These are phyloP conservation scores for Parasarocladium wereldwijsianum DNA, from an alignment of 2,329 filamentous ascomycete species.

Conservation along the genomic window DNA sequence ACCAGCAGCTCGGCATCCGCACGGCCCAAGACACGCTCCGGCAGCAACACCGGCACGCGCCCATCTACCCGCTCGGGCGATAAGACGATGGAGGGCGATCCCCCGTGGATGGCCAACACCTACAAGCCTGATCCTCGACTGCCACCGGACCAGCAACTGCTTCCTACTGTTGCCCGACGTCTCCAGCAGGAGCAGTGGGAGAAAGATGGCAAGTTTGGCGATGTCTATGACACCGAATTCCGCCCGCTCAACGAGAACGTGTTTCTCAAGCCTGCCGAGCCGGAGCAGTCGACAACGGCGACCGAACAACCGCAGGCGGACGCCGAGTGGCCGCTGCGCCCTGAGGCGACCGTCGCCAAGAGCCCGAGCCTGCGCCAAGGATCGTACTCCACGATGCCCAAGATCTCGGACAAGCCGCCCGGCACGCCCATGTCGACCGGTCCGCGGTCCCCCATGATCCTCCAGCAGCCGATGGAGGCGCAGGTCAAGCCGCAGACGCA, in stretches of 20 bases:
- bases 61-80: conserved; percentile 50
- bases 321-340: conserved; percentile 46
- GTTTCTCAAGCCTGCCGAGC: conserved; percentile 29
- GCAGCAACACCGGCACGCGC: conserved; percentile 34
- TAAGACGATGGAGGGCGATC: conserved; percentile 78
- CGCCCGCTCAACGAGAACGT: conserved; percentile 61
- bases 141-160: conserved; percentile 86
- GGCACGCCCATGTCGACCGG: conserved; percentile 27
- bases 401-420: conserved; percentile 26
- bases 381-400: conserved; percentile 49
- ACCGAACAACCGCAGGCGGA: conserved; percentile 13
- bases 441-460: conserved; percentile 20
- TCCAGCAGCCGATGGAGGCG: conserved; percentile 17
- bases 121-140: conserved; percentile 92
- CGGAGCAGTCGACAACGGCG: conserved; percentile 10
- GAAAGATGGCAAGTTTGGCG: conserved; percentile 75
- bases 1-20: conserved; percentile 22
- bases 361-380: conserved; percentile 29
- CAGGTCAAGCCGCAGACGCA: conserved; percentile 10
- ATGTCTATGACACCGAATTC: conserved; percentile 77
- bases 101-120: conserved; percentile 86
- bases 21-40: conserved; percentile 50
- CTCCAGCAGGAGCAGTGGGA: conserved; percentile 94
- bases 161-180: conserved; percentile 82
- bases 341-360: conserved; percentile 23